Conservation (phyloP, 176 grass and related monocot species). For the Zea luxurians region DNA sequence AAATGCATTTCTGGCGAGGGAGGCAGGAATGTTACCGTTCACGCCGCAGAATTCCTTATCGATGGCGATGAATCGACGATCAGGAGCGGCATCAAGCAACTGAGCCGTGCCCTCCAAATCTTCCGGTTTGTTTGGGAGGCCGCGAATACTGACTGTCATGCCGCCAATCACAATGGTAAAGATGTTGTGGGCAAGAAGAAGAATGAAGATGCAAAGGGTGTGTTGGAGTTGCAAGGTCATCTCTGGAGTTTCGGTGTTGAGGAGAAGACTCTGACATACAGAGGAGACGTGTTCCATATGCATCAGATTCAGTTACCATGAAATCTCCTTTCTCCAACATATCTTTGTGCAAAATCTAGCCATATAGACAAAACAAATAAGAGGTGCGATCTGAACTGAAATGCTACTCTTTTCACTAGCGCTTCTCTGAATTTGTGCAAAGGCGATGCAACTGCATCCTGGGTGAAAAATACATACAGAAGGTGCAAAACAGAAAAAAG, state of each 20-base stretch:
- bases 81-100: conserved; percentile 45
- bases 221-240: conserved; percentile 73
- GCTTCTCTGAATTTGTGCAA: conserved; percentile 52
- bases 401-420: conserved; percentile 44
- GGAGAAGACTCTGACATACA: conserved; percentile 50
- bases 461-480: conserved; percentile 43
- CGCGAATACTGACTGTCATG: conserved; percentile 20
- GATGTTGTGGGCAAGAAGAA: conserved; percentile 28
- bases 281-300: conserved; percentile 62
- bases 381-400: conserved; percentile 36
- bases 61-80: conserved; percentile 37
- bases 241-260: conserved; percentile 61
- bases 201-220: conserved; percentile 17
- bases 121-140: conserved; percentile 82
- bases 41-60: conserved; percentile 48
- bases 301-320: conserved; percentile 50
- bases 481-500: conserved; percentile 13
- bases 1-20: conserved; percentile 38
- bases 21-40: conserved; percentile 38
- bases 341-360: conserved; percentile 6
- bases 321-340: conserved; percentile 25
- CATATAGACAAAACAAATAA: conserved; percentile 1
- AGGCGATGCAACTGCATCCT: conserved; percentile 43
- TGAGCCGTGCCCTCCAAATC: conserved; percentile 56
- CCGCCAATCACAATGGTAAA: conserved; percentile 15